These are phyloP conservation scores for Fistulifera solaris DNA, from an alignment of 108 stramenopile species.

Conservation along the genomic window DNA sequence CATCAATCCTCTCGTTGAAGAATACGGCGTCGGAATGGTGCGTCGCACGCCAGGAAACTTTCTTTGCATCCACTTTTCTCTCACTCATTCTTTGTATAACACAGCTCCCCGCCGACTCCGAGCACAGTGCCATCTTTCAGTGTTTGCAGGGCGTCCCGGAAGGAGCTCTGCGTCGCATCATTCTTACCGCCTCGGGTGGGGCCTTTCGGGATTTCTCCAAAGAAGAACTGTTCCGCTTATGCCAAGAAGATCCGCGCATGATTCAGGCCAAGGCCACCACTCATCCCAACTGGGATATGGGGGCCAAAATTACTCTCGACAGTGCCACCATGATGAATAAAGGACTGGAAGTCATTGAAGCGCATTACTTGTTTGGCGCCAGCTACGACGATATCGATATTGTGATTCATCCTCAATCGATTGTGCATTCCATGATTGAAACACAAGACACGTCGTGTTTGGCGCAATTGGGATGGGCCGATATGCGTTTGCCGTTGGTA, in stretches of 20 bases:
- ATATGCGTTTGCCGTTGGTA: constrained; percentile 94
- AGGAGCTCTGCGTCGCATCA: constrained; percentile 82
- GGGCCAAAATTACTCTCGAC: constrained; percentile 93
- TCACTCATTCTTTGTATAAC: neutral
- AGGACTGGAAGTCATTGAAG: constrained; percentile 95
- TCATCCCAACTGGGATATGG: constrained; percentile 96
- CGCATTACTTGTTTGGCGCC: constrained; percentile 94
- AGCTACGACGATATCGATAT: constrained; percentile 97
- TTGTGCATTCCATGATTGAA: constrained; percentile 94
- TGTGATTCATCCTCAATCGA: constrained; percentile 95
- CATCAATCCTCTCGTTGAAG: constrained; percentile 86
- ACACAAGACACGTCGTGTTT: constrained; percentile 94
- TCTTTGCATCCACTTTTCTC: neutral
- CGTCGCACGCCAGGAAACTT: neutral
- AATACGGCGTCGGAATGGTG: constrained; percentile 89
- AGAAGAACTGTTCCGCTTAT: constrained; percentile 83
- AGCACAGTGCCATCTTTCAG: constrained; percentile 96
- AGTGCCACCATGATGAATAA: constrained; percentile 99
- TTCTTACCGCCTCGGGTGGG: constrained; percentile 92
- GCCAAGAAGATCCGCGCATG: constrained; percentile 64
- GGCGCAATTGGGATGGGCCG: constrained; percentile 94
- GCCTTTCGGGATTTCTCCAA: constrained; percentile 92
- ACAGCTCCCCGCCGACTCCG: constrained; percentile 85
- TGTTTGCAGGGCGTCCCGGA: constrained; percentile 92
- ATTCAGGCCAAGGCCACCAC: constrained; percentile 92